These are phyloP conservation scores for Borovskyia barvae DNA, from an alignment of 208 protist genomes.

Conservation along the genomic window DNA sequence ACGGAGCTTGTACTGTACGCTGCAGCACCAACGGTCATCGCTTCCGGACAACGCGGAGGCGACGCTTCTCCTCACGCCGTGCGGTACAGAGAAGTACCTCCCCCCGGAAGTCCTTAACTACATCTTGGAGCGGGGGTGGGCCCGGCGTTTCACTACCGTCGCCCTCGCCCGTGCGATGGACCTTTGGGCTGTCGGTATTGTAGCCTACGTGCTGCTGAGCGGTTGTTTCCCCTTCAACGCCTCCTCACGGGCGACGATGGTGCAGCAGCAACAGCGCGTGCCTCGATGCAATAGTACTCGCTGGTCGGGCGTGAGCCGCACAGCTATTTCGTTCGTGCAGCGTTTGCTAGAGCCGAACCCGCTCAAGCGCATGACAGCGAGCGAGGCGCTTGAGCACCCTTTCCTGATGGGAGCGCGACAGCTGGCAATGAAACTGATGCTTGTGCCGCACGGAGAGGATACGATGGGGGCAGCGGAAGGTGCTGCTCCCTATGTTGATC, in stretches of 20 bases:
- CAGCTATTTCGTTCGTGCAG: slow-evolving; percentile 69
- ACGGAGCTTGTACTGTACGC: background rate
- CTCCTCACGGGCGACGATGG: slow-evolving; percentile 47
- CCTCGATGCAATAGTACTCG: slow-evolving; percentile 63
- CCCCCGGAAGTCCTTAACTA: slow-evolving; percentile 75
- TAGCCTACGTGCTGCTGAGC: slow-evolving; percentile 81
- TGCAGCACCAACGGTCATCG: background rate
- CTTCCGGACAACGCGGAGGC: slow-evolving; percentile 28
- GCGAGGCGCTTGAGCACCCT: slow-evolving; percentile 62
- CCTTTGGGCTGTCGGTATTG: slow-evolving; percentile 73
- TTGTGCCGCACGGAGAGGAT: slow-evolving; percentile 48
- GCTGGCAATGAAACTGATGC: slow-evolving; percentile 43
- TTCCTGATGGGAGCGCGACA: slow-evolving; percentile 47
- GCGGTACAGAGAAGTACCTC: slow-evolving; percentile 79
- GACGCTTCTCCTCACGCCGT: slow-evolving; percentile 59
- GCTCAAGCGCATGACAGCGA: slow-evolving; percentile 37
- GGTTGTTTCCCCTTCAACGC: slow-evolving; percentile 84
- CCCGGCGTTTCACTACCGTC: slow-evolving; percentile 37
- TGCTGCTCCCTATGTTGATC: too few species aligned
- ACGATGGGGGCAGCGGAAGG: slow-evolving; percentile 7
- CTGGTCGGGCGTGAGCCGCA: slow-evolving; percentile 54
- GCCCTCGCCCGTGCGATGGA: slow-evolving; percentile 58
- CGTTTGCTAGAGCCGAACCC: slow-evolving; percentile 64
- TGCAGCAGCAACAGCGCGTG: slow-evolving; percentile 66
- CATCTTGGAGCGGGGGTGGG: slow-evolving; percentile 53